Percentiles rank a stretch among this genome's conserved stretches.
Evolutionary conservation across 805 yeast genomes (phyloP).

Genomic region (Metschnikowia lochheadii): DNA sequence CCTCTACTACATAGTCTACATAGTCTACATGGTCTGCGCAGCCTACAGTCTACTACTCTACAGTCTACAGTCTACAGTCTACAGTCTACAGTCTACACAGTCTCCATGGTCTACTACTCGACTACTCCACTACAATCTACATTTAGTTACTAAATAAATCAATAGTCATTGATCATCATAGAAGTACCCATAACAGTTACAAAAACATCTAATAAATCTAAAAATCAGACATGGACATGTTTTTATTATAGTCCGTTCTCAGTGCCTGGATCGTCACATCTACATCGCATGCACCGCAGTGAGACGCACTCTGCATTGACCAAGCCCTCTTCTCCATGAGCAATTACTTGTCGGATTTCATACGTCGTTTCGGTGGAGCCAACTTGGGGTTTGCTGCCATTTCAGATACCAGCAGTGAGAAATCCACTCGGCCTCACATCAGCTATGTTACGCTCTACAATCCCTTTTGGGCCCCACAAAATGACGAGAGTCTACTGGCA

Average conservation of each 20-base stretch:
- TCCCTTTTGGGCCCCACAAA: conserved; percentile 23
- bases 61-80: no score
- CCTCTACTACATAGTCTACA: no score
- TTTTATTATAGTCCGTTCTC: background rate
- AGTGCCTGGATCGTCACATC: background rate
- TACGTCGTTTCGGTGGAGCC: conserved; percentile 23
- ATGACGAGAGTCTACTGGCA: conserved; percentile 28
- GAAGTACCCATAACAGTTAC: background rate
- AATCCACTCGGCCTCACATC: conserved; percentile 11
- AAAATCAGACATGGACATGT: background rate
- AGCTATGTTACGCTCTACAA: conserved; percentile 30
- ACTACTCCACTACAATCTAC: no score
- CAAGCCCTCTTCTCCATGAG: conserved; percentile 18
- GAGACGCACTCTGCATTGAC: background rate
- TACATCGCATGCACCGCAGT: background rate
- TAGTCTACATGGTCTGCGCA: no score
- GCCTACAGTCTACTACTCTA: no score
- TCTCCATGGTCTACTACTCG: no score
- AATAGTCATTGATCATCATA: background rate
- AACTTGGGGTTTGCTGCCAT: conserved; percentile 8
- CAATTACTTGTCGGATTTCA: conserved; percentile 29
- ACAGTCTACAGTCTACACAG: no score
- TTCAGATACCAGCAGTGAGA: conserved; percentile 1
- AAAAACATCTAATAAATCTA: background rate
- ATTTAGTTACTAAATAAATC: no score